A percentile compares a stretch with the other conserved stretches of the same genome.
These are phyloP conservation scores for Chimonanthus praecox DNA, from an alignment of 164 flowering plant genomes.

Conservation along the genomic window DNA sequence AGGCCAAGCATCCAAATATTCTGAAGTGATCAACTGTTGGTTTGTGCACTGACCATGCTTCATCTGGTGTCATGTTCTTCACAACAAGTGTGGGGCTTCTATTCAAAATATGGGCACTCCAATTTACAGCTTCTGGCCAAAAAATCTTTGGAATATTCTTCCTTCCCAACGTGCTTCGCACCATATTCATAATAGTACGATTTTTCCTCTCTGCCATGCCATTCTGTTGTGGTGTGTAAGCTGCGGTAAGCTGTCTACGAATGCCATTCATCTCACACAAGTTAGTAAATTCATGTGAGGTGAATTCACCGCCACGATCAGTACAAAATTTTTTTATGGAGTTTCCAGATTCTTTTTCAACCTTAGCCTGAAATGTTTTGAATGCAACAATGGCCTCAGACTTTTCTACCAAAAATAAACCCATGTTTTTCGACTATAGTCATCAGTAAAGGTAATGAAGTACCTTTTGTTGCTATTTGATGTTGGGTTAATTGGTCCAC, in stretches of 20 bases:
- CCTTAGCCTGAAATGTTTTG: too few relatives aligned
- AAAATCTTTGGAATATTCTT: not conserved
- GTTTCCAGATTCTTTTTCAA: too few relatives aligned
- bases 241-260: not conserved
- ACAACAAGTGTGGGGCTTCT: not conserved
- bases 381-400: too few relatives aligned
- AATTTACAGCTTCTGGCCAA: not conserved
- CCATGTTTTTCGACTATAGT: too few relatives aligned
- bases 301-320: too few relatives aligned
- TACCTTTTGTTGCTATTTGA: not conserved
- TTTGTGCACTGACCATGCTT: slow-evolving; percentile 4
- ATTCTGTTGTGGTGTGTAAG: not conserved
- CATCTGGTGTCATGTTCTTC: slow-evolving; percentile 7
- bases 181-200: not conserved
- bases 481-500: not conserved
- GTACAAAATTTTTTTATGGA: too few relatives aligned
- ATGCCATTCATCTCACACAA: too few relatives aligned
- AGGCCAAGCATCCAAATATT: slow-evolving; percentile 1
- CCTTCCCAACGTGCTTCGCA: not conserved
- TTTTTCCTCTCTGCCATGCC: not conserved
- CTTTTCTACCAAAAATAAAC: too few relatives aligned
- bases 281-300: too few relatives aligned
- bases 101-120: not conserved
- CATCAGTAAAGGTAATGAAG: too few relatives aligned
- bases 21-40: not conserved